These are phyloP conservation scores for Takashimella tepidaria DNA, from an alignment of 1,284 basidiomycete genomes.

Conservation along the genomic window DNA sequence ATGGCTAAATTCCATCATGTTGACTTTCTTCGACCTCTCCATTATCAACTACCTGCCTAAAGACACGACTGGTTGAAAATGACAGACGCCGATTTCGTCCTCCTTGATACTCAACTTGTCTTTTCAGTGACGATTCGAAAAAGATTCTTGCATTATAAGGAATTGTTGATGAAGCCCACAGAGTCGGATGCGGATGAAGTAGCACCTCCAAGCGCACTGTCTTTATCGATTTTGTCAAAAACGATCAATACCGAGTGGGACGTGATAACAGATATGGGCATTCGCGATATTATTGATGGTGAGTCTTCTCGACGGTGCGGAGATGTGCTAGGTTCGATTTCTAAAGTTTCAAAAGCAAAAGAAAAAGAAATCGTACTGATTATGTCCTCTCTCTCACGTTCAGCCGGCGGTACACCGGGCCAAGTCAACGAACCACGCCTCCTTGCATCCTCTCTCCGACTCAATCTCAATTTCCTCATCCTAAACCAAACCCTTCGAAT, in stretches of 20 bases:
- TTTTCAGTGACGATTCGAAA: slow-evolving; percentile 32
- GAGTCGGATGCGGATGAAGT: slow-evolving; percentile 8
- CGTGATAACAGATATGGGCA: slow-evolving; percentile 29
- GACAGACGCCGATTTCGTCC: slow-evolving; percentile 18
- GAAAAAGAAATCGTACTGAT: background rate
- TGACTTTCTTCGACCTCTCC: background rate
- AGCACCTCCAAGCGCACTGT: slow-evolving; percentile 20
- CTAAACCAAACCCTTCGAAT: slow-evolving; percentile 36
- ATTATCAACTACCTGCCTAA: background rate
- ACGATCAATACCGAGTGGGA: slow-evolving; percentile 37
- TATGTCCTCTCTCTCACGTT: background rate
- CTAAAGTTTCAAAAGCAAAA: too few species aligned
- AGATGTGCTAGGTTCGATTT: too few species aligned
- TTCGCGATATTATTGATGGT: slow-evolving; percentile 35
- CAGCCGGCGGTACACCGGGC: slow-evolving; percentile 22
- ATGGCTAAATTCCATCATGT: too few species aligned
- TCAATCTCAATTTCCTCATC: slow-evolving; percentile 37
- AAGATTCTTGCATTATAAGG: slow-evolving; percentile 32
- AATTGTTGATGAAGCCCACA: slow-evolving; percentile 16
- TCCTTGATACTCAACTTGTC: slow-evolving; percentile 28
- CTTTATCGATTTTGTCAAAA: slow-evolving; percentile 27
- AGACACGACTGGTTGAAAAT: slow-evolving; percentile 25
- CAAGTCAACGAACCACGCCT: slow-evolving; percentile 32
- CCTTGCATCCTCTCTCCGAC: slow-evolving; percentile 28
- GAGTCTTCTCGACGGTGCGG: too few species aligned